phyloP scores from a whole-genome alignment of 1,139 yeast species.

The Blastobotrys aristatus region DNA sequence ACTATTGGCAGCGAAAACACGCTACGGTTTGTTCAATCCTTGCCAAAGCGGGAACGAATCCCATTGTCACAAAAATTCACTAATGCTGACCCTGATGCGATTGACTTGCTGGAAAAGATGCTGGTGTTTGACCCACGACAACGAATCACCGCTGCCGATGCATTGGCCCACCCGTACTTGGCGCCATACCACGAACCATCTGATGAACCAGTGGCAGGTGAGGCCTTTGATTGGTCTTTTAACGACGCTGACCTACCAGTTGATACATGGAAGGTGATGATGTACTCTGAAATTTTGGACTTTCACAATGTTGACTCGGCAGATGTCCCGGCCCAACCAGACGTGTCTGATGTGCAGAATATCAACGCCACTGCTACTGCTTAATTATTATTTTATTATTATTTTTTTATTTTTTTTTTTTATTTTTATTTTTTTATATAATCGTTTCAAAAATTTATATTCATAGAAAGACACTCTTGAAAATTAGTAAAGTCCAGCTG shows the following conservation, averaged over 20 bases:
- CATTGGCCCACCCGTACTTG: constrained; percentile 84
- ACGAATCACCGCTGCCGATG: constrained; percentile 89
- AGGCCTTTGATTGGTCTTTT: constrained; percentile 95
- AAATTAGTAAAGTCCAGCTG: neutral
- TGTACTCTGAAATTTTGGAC: constrained; percentile 94
- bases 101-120: constrained; percentile 84
- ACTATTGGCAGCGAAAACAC: constrained; percentile 96
- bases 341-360: neutral
- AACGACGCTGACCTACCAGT: constrained; percentile 97
- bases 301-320: constrained; percentile 69
- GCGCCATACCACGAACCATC: constrained; percentile 98
- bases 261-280: constrained; percentile 98
- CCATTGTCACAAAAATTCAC: constrained; percentile 81
- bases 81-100: constrained; percentile 84
- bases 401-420: neutral
- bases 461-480: neutral
- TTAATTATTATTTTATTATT: neutral
- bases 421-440: neutral
- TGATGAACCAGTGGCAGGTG: constrained; percentile 93
- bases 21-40: constrained; percentile 83
- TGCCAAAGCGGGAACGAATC: constrained; percentile 88
- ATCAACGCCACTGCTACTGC: neutral
- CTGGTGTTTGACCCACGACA: constrained; percentile 90
- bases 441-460: neutral
- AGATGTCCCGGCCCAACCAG: constrained; percentile 10